Evolutionary conservation across 2,329 filamentous ascomycete genomes (phyloP), one percentile per base, ranked within the genome.

Genomic region (Aspergillus uvarum): DNA sequence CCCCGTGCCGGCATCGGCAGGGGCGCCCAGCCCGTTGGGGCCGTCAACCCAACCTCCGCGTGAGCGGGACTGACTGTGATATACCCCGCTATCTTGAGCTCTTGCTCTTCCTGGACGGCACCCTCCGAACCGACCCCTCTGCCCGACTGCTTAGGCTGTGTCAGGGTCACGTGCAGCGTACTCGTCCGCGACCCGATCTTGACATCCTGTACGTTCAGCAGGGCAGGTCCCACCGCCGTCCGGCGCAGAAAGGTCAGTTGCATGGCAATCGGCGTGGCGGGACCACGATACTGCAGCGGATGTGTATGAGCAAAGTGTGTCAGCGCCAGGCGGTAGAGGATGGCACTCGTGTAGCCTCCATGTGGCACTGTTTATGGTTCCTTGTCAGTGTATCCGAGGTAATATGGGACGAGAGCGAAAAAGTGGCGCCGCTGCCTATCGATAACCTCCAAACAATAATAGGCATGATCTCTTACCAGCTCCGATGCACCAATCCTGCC

Each of bases 161-260:
- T 70, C 1, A 90, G 81, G 14, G 82, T 82, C 57, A 89, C 79
- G 68, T 89, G 87, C 24, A 90, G 81, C 29, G 86, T 81, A 19
- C 85, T 87, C 2, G 86, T 85, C 65, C 87, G 85, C 2, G 83
- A 78, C 16, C 87, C 87, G 47, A 90, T 77, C 70, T 90, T 90
- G 51, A 84, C 80, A 71, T 90, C 85, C 63, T 83, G 78, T 26
- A 90, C 82, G 21, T 75, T 81, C 70, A 89, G 83, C 2, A 74
- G 76, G 2, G 83, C 86, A 0, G 81, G 80, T 0, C 87, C 87
- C 21, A 76, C 76, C 60, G 85, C 78, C 0, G 87, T 89, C 61
- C 87, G 83, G 4, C 87, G 83, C 5, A 90, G 79, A 74, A 89
- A 90, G 59, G 87, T 82, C 42, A 88, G 78, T 68, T 90, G 87